Percentiles rank a stretch among this genome's conserved stretches.
Conservation (phyloP, 2,329 filamentous ascomycete genomes). For the Kalaharituber pfeilii region DNA sequence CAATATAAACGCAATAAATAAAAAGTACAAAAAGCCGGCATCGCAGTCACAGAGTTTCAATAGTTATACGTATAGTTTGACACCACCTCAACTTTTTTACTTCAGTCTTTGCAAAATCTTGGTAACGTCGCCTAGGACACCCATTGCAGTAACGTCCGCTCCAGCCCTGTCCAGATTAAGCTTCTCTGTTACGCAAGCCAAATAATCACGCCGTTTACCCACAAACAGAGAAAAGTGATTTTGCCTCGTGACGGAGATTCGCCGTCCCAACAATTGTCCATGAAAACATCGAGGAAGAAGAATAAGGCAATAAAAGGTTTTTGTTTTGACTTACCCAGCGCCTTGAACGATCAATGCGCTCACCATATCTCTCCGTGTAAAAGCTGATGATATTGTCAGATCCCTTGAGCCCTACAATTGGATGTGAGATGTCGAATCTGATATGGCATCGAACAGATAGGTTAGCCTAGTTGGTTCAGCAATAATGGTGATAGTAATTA, state of each 20-base stretch:
- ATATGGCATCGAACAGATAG: too few relatives aligned
- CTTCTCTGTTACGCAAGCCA: neutral
- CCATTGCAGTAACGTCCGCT: constrained; percentile 93
- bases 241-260: neutral
- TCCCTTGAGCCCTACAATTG: constrained; percentile 86
- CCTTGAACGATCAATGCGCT: constrained; percentile 87
- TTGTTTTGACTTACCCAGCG: constrained; percentile 41
- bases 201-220: neutral
- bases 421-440: constrained; percentile 52
- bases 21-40: too few relatives aligned
- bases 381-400: constrained; percentile 99
- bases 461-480: neutral
- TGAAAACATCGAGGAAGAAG: too few relatives aligned
- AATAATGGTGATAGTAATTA: constrained; percentile 2
- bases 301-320: neutral
- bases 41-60: too few relatives aligned
- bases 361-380: constrained; percentile 87
- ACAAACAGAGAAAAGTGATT: neutral
- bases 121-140: constrained; percentile 80
- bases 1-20: too few relatives aligned
- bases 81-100: constrained; percentile 4
- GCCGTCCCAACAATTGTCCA: neutral
- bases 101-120: constrained; percentile 50
- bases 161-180: constrained; percentile 42
- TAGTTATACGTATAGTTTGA: too few relatives aligned